Evolutionary conservation across 352 stramenopile species (phyloP).

Genomic region (Globisporangium camurandrum): DNA sequence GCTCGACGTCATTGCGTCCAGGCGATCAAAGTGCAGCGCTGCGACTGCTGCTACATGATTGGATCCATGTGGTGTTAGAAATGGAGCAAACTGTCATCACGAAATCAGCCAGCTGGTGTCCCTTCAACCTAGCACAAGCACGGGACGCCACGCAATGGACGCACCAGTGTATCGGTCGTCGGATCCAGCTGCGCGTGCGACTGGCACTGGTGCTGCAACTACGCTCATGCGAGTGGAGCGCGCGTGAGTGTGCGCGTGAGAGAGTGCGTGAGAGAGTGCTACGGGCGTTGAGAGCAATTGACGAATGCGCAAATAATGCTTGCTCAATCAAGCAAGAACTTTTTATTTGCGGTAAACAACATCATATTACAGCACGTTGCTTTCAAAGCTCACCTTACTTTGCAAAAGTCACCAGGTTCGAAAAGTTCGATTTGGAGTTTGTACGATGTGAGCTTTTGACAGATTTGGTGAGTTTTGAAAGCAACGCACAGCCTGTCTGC

Average conservation of each 20-base stretch:
- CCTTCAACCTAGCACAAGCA: not conserved
- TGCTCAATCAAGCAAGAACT: too few species aligned
- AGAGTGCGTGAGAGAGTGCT: not conserved
- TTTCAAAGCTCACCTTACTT: too few species aligned
- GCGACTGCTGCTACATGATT: not conserved
- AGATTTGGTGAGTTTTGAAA: too few species aligned
- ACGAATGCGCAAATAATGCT: not conserved
- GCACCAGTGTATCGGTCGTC: slow-evolving; percentile 9
- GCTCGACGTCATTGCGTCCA: slow-evolving; percentile 15
- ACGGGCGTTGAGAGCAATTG: not conserved
- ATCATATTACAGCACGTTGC: too few species aligned
- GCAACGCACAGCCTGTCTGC: too few species aligned
- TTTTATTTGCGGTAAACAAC: too few species aligned
- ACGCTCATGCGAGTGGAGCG: slow-evolving; percentile 6
- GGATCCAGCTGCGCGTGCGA: slow-evolving; percentile 9
- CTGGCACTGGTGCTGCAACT: not conserved
- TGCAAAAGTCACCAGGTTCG: too few species aligned
- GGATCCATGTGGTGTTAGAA: not conserved
- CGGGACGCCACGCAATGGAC: not conserved
- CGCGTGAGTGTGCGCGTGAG: not conserved
- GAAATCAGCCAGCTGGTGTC: not conserved
- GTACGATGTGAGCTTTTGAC: too few species aligned
- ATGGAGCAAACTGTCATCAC: not conserved
- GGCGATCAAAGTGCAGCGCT: not conserved
- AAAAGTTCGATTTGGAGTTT: too few species aligned